phyloP scores from a whole-genome alignment of 495 filamentous ascomycete species.

The Tetracladium marchalianum region DNA sequence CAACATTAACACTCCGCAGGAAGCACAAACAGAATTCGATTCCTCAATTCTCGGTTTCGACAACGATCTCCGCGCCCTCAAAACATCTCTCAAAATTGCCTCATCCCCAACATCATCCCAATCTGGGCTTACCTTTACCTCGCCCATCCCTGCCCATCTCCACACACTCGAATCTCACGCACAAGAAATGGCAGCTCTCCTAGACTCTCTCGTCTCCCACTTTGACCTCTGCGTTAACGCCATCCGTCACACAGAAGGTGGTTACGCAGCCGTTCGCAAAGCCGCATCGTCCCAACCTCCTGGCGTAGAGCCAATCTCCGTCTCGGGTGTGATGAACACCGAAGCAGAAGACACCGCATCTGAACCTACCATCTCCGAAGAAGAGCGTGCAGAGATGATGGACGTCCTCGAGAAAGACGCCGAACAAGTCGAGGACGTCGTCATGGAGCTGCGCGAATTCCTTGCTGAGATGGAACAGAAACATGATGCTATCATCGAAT shows the following conservation, averaged over 20 bases:
- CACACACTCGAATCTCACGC: conserved; percentile 67
- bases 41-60: conserved; percentile 50
- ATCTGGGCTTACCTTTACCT: conserved; percentile 19
- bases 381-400: conserved; percentile 76
- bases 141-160: conserved; percentile 58
- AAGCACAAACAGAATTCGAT: conserved; percentile 51
- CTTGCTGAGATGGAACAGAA: conserved; percentile 66
- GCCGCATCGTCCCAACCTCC: conserved; percentile 52
- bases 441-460: conserved; percentile 69
- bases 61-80: conserved; percentile 24
- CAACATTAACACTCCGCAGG: conserved; percentile 24
- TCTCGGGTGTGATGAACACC: conserved; percentile 36
- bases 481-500: conserved; percentile 46
- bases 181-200: conserved; percentile 68
- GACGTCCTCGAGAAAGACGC: conserved; percentile 76
- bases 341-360: conserved; percentile 45
- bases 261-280: conserved; percentile 56
- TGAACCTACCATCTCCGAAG: conserved; percentile 44
- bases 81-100: conserved; percentile 21
- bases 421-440: conserved; percentile 79
- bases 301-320: conserved; percentile 45
- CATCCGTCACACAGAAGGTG: conserved; percentile 86
- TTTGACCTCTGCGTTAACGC: conserved; percentile 93
- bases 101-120: conserved; percentile 23
- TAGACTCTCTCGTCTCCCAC: conserved; percentile 78